Evolutionary conservation across 805 yeast species (phyloP), one percentile per base, ranked within the genome.

Genomic region (Maudiozyma barnettii): DNA sequence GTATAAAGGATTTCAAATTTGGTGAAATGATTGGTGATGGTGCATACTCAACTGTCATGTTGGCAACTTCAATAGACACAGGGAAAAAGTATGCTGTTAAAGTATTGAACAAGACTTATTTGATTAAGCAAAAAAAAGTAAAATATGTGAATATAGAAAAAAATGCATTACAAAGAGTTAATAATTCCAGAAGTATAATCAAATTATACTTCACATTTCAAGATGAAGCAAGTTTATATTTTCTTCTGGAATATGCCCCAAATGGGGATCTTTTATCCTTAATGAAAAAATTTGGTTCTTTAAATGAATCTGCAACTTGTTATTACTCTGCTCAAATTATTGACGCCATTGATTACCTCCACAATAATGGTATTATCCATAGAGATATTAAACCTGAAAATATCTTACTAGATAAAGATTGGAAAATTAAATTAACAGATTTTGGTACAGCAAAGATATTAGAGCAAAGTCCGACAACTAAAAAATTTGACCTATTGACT

Each of bases 1-100:
- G 67, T 19, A 95, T 88, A 12, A 79, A 81, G 54, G 99, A 93
- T 61, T 93, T 90, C 65, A 83, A 81, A 52, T 88, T 93, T 61
- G 95, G 95, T 9, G 80, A 86, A 16, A 80, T 84, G 40, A 76
- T 93, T 26, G 99, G 99, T 29, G 95, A 87, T 61, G 99, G 99
- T 1, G 88, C 96, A 6, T 93, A 91, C 62, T 89, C 97, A 9
- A 90, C 95, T 1, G 99, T 91, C 4, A 77, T 79, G 54, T 76
- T 87, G 37, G 99, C 97, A 0, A 76, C 86, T 1, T 95, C 93
- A 51, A 88, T 79, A 56, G 68, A 66, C 23, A 82, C 85, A 41
- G 74, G 76, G 49, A 79, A 82, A 49, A 83, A 90, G 16, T 85
- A 81, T 61, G 95, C 95, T 1, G 82, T 85, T 10, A 85, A 85